A percentile compares a stretch with the other conserved stretches of the same genome.
These are phyloP conservation scores for Primulina huaijiensis DNA, from an alignment of 257 asterid species.

Conservation along the genomic window DNA sequence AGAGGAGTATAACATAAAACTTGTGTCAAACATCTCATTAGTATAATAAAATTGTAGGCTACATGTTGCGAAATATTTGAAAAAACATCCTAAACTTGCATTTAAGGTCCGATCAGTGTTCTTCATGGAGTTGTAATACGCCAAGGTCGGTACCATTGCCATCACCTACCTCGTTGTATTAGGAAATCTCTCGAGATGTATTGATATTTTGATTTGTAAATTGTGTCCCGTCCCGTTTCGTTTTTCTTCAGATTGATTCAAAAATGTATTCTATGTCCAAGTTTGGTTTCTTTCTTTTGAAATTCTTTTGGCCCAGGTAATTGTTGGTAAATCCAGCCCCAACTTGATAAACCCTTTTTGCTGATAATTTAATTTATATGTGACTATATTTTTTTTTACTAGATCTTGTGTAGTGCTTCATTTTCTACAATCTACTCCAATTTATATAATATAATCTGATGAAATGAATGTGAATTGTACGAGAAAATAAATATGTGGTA, in stretches of 20 bases:
- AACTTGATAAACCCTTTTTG: neutral
- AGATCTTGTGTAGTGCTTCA: too few relatives aligned
- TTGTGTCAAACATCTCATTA: slow-evolving; percentile 11
- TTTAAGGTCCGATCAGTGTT: slow-evolving; percentile 16
- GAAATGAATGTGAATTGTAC: too few relatives aligned
- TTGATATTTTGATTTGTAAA: slow-evolving; percentile 32
- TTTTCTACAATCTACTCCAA: neutral
- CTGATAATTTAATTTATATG: neutral
- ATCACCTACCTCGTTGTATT: slow-evolving; percentile 34
- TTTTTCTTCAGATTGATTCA: slow-evolving; percentile 34
- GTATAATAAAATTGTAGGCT: slow-evolving; percentile 9
- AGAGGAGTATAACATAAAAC: neutral
- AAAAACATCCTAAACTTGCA: slow-evolving; percentile 12
- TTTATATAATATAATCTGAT: too few relatives aligned
- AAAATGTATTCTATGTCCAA: slow-evolving; percentile 25
- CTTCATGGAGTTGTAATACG: slow-evolving; percentile 17
- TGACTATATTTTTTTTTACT: too few relatives aligned
- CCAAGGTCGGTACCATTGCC: slow-evolving; percentile 26
- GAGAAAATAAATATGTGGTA: too few relatives aligned
- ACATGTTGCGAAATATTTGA: neutral
- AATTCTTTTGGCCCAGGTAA: slow-evolving; percentile 1
- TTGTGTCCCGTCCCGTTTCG: slow-evolving; percentile 20
- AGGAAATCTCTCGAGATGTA: slow-evolving; percentile 31
- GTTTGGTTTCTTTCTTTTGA: slow-evolving; percentile 21
- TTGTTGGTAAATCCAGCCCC: neutral